Evolutionary conservation across 768 basidiomycete species (phyloP), one percentile per base, ranked within the genome.

Genomic region (Gloeophyllum trabeum): DNA sequence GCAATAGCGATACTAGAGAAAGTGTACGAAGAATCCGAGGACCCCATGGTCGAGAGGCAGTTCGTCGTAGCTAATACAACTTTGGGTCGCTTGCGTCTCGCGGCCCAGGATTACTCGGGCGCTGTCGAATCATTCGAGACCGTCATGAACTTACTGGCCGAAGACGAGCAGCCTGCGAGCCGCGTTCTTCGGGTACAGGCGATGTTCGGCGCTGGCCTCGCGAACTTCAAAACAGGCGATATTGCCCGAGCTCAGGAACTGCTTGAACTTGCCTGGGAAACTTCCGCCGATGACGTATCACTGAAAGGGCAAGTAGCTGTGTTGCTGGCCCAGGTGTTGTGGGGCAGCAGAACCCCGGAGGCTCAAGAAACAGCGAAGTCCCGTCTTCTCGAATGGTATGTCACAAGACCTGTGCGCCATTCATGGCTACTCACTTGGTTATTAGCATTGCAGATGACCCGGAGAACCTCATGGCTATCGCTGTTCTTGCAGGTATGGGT

Each of bases 11-110:
- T 91, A 6, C 64, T 98, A n/a, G 94, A 98, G 58, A 70, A 76
- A 1, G 71, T 73, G 21, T 99, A 96, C 61, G 96, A 99, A 57
- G 78, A 83, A 41, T 75, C 74, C 12, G 96, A 99, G 58, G 82
- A 89, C 41, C 60, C 79, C 1, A 62, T 67, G 19, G 75, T 89
- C 7, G 96, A 97, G 59, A 63, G 68, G 39, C 79, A 75, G 41
- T 99, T 83, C 53, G 76, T 74, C 4, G 75, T 91, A 28, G 87
- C 92, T 0, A 85, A 92, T 47, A 64, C 75, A 19, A 94, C 85
- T 45, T 63, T 90, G 5, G 96, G 81, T 1, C 76, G 96, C 6
- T 57, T 94, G 20, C 70, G 75, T 16, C 62, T 94, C n/a, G 66
- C 79, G 0, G 53, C 68, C 3, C 61, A 65, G 10, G 70, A 84